Evolutionary conservation across 495 filamentous ascomycete species (phyloP), one percentile per base, ranked within the genome.

Genomic region (Penicillium alfredii): DNA sequence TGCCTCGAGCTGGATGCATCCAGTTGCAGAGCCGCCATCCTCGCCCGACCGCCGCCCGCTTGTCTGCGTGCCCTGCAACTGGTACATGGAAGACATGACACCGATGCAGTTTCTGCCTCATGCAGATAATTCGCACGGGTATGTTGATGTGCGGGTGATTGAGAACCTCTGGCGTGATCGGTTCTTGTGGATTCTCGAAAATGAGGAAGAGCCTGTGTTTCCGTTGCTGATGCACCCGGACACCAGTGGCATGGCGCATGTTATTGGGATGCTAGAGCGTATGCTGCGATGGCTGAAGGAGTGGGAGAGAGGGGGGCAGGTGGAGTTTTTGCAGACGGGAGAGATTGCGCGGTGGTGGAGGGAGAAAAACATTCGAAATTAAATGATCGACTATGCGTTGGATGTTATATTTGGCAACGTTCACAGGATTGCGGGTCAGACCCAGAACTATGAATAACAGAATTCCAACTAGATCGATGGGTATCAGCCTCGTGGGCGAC

Each of bases 231-330:
- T 76, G 61, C 76, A 80, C 53, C 74, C 76, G 12, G 74, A 80
- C 59, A 77, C 73, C 8, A 74, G 71, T 46, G 76, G 76, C 6
- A 80, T 76, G 74, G 68, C 75, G 17, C 75, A 80, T 64, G 64
- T 80, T 7, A 69, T 76, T 49, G 68, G 71, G 0, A 78, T 80
- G 76, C 43, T 78, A 31, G 72, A 80, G 51, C 53, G 71, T 22
- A 62, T 74, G 50, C 49, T 80, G 35, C 42, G 25, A 16, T 79
- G 74, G 73, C 35, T 80, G 53, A 64, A 70, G 51, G 59, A n/a
- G n/a, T n/a, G n/a, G n/a, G n/a, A n/a, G n/a, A n/a, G n/a, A n/a
- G n/a, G n/a, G n/a, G n/a, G n/a, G n/a, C n/a, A n/a, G n/a, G n/a
- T n/a, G n/a, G n/a, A n/a, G n/a, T n/a, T n/a, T n/a, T n/a, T n/a